Evolutionary conservation across 176 grass and related monocot genomes (phyloP).

Genomic region (Juncus inflexus): DNA sequence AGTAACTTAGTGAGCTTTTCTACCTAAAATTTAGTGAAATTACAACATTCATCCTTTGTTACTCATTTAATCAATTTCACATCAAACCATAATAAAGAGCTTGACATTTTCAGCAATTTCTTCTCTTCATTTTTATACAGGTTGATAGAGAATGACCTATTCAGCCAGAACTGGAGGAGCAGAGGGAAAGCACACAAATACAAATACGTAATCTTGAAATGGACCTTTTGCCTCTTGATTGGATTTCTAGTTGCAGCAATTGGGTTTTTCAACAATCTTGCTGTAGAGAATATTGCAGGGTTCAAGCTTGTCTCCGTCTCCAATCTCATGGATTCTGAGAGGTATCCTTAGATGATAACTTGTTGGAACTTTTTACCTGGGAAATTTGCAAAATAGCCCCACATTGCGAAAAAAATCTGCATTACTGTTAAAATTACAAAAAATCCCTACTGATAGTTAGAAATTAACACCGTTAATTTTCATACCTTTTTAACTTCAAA

Average conservation of each 20-base stretch:
- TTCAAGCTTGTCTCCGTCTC: slow-evolving; percentile 59
- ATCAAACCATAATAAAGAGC: background rate
- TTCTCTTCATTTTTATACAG: slow-evolving; percentile 19
- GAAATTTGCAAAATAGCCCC: too few relatives aligned
- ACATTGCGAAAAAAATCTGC: too few relatives aligned
- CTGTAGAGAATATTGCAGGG: slow-evolving; percentile 83
- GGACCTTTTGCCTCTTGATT: slow-evolving; percentile 80
- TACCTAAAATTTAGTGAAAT: background rate
- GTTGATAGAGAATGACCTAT: slow-evolving; percentile 87
- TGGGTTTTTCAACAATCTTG: slow-evolving; percentile 86
- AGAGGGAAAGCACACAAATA: slow-evolving; percentile 46
- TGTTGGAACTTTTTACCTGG: too few relatives aligned
- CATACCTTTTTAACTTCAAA: too few relatives aligned
- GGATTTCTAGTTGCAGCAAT: slow-evolving; percentile 52
- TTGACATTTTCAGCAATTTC: background rate
- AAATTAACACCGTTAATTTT: too few relatives aligned
- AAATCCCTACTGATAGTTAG: too few relatives aligned
- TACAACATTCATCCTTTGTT: background rate
- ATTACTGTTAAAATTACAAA: too few relatives aligned
- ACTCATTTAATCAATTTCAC: background rate
- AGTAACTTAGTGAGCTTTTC: background rate
- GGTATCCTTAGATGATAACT: slow-evolving; percentile 29
- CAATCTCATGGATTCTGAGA: slow-evolving; percentile 57
- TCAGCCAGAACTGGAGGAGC: slow-evolving; percentile 89
- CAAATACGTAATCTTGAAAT: slow-evolving; percentile 75